A percentile compares a stretch with the other conserved stretches of the same genome.
phyloP scores from a whole-genome alignment of 805 yeast species.

The Ogataea minuta region DNA sequence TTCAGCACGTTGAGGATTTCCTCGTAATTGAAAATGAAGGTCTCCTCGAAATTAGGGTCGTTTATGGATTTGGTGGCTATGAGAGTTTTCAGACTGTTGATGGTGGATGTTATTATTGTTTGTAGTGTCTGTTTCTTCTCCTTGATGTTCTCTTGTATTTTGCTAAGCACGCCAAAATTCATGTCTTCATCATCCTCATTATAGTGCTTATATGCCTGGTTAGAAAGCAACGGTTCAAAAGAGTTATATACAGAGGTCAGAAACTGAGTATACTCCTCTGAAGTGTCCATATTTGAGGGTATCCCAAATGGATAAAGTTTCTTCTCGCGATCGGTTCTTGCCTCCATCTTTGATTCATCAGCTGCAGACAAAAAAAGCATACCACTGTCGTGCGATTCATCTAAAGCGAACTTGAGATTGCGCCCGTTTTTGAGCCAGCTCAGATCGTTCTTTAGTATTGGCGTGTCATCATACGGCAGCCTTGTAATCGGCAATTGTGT shows the following conservation, averaged over 20 bases:
- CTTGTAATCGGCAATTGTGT: constrained; percentile 31
- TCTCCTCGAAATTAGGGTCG: constrained; percentile 18
- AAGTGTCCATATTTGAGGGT: constrained; percentile 37
- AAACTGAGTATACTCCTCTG: constrained; percentile 44
- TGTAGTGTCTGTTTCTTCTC: constrained; percentile 39
- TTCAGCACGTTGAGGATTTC: constrained; percentile 53
- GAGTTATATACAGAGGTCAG: constrained; percentile 50
- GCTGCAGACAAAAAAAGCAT: constrained; percentile 37
- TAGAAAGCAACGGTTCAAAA: constrained; percentile 49
- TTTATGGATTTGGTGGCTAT: constrained; percentile 29
- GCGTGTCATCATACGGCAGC: constrained; percentile 36
- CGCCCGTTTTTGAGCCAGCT: constrained; percentile 37
- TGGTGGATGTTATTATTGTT: constrained; percentile 21
- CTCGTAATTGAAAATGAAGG: constrained; percentile 30
- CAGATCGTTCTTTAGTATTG: constrained; percentile 28
- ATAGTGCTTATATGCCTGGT: constrained; percentile 40
- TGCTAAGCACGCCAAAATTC: constrained; percentile 31
- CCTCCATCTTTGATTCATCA: constrained; percentile 12
- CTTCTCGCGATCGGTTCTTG: constrained; percentile 36
- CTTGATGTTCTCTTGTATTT: constrained; percentile 35
- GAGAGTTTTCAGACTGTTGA: constrained; percentile 33
- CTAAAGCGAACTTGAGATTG: constrained; percentile 44
- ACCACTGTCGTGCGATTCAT: constrained; percentile 43
- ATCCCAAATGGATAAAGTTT: constrained; percentile 41
- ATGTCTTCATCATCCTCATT: constrained; percentile 24